Conservation (phyloP, 106 monocot genomes). For the Triglochin maritima region DNA sequence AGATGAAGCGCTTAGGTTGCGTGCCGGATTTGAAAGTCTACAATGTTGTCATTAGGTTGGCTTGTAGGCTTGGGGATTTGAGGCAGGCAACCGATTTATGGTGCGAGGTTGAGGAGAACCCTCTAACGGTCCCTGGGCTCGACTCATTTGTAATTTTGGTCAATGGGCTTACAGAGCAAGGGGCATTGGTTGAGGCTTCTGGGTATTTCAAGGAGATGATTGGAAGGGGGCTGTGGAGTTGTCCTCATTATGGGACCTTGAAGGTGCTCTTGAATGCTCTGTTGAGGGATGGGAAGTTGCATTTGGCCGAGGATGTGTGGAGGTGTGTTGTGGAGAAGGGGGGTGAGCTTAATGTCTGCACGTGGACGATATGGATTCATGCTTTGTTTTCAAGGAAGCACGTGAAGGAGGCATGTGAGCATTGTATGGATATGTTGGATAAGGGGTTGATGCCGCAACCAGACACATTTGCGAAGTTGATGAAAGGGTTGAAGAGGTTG, state of each 20-base stretch:
- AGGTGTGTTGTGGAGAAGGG: slow-evolving; percentile 47
- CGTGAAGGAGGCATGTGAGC: slow-evolving; percentile 72
- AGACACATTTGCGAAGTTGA: slow-evolving; percentile 86
- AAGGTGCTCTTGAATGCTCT: slow-evolving; percentile 77
- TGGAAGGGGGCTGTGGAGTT: slow-evolving; percentile 40
- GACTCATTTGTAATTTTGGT: slow-evolving; percentile 71
- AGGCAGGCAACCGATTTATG: slow-evolving; percentile 35
- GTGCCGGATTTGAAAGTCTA: slow-evolving; percentile 46
- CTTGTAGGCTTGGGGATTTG: slow-evolving; percentile 74
- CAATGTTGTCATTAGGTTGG: slow-evolving; percentile 52
- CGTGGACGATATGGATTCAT: slow-evolving; percentile 98
- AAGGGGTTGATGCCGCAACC: slow-evolving; percentile 81
- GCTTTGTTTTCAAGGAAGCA: slow-evolving; percentile 60
- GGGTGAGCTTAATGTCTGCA: slow-evolving; percentile 61
- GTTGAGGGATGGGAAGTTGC: slow-evolving; percentile 63
- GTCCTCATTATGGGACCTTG: slow-evolving; percentile 75
- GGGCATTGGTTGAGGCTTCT: slow-evolving; percentile 47
- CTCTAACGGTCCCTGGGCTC: slow-evolving; percentile 40
- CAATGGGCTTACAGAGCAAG: slow-evolving; percentile 48
- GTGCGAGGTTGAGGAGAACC: slow-evolving; percentile 60
- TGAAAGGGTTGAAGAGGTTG: slow-evolving; percentile 88
- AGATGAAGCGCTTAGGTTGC: slow-evolving; percentile 38
- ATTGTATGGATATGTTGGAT: slow-evolving; percentile 92
- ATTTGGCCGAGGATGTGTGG: slow-evolving; percentile 75
- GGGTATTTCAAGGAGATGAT: slow-evolving; percentile 78